Conservation (phyloP, 2,329 filamentous ascomycete species). For the Diaporthe citrichinensis region DNA sequence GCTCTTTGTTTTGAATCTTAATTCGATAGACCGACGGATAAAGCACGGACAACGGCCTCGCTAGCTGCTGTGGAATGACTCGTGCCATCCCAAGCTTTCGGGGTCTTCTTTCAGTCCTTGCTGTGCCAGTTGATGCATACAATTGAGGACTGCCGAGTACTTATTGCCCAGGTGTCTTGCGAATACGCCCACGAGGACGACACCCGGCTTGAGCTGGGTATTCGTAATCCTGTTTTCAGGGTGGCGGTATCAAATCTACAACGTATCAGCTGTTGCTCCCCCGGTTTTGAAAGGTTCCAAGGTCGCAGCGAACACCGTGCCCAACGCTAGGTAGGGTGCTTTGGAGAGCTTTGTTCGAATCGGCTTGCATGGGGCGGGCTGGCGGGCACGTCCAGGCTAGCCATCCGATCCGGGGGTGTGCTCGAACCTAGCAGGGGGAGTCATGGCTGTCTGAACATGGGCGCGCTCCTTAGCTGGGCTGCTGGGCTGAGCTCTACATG, state of each 20-base stretch:
- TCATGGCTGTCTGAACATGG: conserved; percentile 27
- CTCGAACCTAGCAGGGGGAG: conserved; percentile 7
- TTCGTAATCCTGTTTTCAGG: neutral
- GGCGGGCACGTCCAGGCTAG: neutral
- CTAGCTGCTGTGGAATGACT: conserved; percentile 12
- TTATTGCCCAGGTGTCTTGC: neutral
- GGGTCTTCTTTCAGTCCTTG: neutral
- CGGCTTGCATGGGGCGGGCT: neutral
- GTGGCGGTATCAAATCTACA: neutral
- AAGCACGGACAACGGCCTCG: conserved; percentile 19
- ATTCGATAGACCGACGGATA: conserved; percentile 23
- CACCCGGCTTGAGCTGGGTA: too few species aligned
- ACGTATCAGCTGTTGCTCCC: neutral
- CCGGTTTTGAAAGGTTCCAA: conserved; percentile 2
- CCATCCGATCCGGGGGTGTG: conserved; percentile 5
- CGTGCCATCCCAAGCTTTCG: conserved; percentile 17
- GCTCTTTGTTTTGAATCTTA: conserved; percentile 9
- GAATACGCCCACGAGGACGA: neutral
- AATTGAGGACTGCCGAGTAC: neutral
- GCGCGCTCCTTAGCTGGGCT: conserved; percentile 19
- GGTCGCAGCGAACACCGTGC: conserved; percentile 19
- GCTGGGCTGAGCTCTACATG: conserved; percentile 8
- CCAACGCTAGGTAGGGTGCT: neutral
- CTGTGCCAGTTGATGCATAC: neutral
- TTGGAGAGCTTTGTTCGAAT: neutral